Base-by-base conservation (phyloP, 148 eudicot species). In the Camellia sinensis region DNA sequence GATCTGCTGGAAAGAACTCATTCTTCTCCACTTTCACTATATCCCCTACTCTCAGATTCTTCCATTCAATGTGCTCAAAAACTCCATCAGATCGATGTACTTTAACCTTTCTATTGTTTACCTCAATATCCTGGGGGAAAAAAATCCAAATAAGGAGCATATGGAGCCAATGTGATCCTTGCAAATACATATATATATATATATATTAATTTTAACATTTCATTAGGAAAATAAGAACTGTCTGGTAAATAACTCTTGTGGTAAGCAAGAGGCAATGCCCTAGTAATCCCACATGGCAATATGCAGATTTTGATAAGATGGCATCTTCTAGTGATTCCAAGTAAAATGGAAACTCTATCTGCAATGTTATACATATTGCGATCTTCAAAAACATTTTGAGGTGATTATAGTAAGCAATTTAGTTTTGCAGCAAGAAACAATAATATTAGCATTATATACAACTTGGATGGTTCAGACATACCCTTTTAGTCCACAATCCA, bases 1-100 rank as follows among this genome's bases (percentile, higher is more conserved):
- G 89, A 84, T 96, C 99, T 57, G 99, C 91, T 21, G 99, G 99
- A 82, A 96, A 96, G 87, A 93, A 96, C 82, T 92, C 91, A 73
- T 96, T 94, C 62, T 96, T 96, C 83, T 91, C 87, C 62, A 96
- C 95, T 82, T 88, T 96, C 61, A 96, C 98, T 78, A 96, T 81
- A 80, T 96, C 95, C 15, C 99, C 99, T 7, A 96, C 99, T 80
- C 72, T 87, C 6, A 96, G 83, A 82, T 91, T 79, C 82, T 88
- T 89, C 98, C 97, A 93, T 85, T 88, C 87, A 2, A 87, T 86
- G 43, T 77, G 74, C 67, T 87, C 80, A 80, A 96, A 96, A 21
- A 77, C 82, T 59, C 99, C 99, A 70, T 84, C 79, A 11, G 91
- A 92, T 18, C 44, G 78, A 73, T 92, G 99, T 37, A 90, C 92